phyloP scores from a whole-genome alignment of 1,284 basidiomycete species.

The Ustilago trichophora region DNA sequence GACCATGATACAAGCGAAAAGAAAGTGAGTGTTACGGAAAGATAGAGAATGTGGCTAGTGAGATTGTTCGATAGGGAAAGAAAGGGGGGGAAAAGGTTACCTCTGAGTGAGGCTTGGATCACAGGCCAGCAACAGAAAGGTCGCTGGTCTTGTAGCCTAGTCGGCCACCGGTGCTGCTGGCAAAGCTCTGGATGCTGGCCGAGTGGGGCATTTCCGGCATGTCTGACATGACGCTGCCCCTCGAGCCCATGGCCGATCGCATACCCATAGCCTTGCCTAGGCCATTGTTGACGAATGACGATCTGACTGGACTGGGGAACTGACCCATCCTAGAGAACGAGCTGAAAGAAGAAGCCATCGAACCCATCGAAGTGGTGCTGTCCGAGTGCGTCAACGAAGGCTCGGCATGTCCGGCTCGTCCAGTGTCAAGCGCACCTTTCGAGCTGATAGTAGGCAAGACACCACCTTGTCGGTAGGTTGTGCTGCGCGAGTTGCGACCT shows the following conservation, averaged over 20 bases:
- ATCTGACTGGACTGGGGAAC: conserved; percentile 30
- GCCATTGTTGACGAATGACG: conserved; percentile 14
- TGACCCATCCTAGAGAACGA: conserved; percentile 33
- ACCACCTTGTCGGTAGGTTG: conserved; percentile 38
- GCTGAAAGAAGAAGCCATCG: conserved; percentile 31
- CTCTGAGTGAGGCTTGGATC: neutral
- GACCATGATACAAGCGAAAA: neutral
- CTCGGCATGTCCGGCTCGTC: conserved; percentile 23
- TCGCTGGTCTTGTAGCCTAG: conserved; percentile 42
- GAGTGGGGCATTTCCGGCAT: conserved; percentile 6
- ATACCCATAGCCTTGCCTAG: conserved; percentile 28
- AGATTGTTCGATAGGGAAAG: neutral
- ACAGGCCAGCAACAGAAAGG: conserved; percentile 23
- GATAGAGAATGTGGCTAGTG: too few species aligned
- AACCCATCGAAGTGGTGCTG: conserved; percentile 33
- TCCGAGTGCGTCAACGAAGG: conserved; percentile 29
- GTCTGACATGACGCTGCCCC: conserved; percentile 8
- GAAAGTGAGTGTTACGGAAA: neutral
- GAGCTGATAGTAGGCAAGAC: conserved; percentile 45
- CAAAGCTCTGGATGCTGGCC: conserved; percentile 20
- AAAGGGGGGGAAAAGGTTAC: neutral
- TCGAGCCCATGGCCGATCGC: conserved; percentile 12
- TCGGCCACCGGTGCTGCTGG: conserved; percentile 17
- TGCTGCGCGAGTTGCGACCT: conserved; percentile 29
- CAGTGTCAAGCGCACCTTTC: conserved; percentile 36